Conservation (phyloP, 345 rosid species). For the Corchorus capsularis region DNA sequence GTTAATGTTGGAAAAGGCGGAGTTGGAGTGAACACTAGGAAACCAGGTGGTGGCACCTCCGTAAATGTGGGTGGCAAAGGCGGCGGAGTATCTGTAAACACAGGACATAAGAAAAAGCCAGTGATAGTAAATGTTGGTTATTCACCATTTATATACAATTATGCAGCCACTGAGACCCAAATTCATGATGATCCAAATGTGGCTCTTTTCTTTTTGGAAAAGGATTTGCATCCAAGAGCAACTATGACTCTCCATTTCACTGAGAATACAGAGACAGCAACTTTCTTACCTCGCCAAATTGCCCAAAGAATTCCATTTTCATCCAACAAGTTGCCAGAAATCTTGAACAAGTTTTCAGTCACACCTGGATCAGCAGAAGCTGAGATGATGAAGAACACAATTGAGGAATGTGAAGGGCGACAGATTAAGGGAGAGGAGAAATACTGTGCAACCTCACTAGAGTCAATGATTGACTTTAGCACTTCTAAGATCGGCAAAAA, state of each 20-base stretch:
- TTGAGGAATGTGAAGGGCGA: constrained; percentile 66
- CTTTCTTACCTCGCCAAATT: constrained; percentile 69
- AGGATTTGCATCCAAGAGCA: constrained; percentile 58
- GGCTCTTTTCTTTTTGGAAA: constrained; percentile 84
- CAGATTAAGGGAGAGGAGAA: constrained; percentile 74
- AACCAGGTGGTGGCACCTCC: constrained; percentile 48
- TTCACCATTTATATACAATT: constrained; percentile 24
- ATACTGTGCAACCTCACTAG: constrained; percentile 77
- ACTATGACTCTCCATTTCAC: constrained; percentile 63
- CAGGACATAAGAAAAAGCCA: constrained; percentile 68
- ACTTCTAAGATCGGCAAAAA: constrained; percentile 67
- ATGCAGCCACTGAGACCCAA: constrained; percentile 73
- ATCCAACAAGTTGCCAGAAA: constrained; percentile 55
- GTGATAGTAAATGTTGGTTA: constrained; percentile 49
- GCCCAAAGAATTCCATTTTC: constrained; percentile 69
- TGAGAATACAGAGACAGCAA: constrained; percentile 38
- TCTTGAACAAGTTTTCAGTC: constrained; percentile 50
- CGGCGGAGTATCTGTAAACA: constrained; percentile 61
- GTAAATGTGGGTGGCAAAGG: constrained; percentile 89
- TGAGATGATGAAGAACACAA: constrained; percentile 58
- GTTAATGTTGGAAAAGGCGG: constrained; percentile 64
- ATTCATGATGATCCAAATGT: constrained; percentile 56
- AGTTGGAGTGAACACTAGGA: constrained; percentile 57
- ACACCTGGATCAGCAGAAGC: constrained; percentile 66
- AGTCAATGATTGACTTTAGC: constrained; percentile 79